phyloP scores from a whole-genome alignment of 129 eudicot genomes.

The Ambrosia trifida region DNA sequence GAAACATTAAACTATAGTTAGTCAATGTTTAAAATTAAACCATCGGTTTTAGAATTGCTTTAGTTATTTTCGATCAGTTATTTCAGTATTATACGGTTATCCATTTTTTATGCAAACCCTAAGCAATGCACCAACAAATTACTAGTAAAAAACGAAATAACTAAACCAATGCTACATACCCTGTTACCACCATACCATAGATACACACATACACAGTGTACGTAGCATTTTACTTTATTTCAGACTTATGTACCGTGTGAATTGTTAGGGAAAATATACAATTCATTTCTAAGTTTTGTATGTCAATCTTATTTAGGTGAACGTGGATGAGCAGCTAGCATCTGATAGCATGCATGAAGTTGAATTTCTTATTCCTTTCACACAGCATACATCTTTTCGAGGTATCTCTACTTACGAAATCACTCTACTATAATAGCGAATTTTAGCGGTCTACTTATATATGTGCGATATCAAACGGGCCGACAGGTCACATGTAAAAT shows the following conservation, averaged over 20 bases:
- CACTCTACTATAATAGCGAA: background rate
- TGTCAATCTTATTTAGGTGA: conserved; percentile 44
- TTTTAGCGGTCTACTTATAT: background rate
- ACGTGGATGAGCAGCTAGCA: conserved; percentile 49
- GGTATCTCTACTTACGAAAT: conserved; percentile 41
- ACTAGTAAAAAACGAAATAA: too few relatives aligned
- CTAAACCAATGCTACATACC: too few relatives aligned
- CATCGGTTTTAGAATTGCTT: too few relatives aligned
- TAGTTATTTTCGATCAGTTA: too few relatives aligned
- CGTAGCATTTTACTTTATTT: background rate
- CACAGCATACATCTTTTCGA: conserved; percentile 55
- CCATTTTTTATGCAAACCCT: too few relatives aligned
- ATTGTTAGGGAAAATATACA: conserved; percentile 2
- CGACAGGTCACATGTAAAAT: background rate
- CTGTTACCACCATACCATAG: too few relatives aligned
- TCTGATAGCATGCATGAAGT: conserved; percentile 62
- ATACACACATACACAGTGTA: too few relatives aligned
- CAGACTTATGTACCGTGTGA: conserved; percentile 9
- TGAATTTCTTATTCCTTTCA: conserved; percentile 72
- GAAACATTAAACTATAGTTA: too few relatives aligned
- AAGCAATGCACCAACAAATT: too few relatives aligned
- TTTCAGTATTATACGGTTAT: too few relatives aligned
- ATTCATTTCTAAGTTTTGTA: background rate
- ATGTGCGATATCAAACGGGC: background rate
- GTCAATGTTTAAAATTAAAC: too few relatives aligned